Evolutionary conservation across 1,139 yeast species (phyloP).

Genomic region (Barnettozyma hawaiiensis): DNA sequence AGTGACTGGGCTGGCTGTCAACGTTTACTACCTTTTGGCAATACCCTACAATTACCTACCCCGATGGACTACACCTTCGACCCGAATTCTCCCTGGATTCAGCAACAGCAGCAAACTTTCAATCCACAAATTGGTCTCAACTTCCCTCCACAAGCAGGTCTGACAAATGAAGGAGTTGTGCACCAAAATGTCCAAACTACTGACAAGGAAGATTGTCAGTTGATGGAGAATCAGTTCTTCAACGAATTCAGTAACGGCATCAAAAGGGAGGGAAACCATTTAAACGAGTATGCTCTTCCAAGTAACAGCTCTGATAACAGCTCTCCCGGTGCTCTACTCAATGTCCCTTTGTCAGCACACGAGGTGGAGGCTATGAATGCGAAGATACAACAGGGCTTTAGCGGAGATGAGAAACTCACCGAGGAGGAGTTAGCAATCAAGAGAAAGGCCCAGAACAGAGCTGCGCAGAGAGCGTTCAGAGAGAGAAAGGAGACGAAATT

Average conservation of each 20-base stretch:
- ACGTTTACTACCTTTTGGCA: background rate
- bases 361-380: slow-evolving; percentile 8
- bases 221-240: slow-evolving; percentile 12
- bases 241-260: slow-evolving; percentile 8
- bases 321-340: slow-evolving; percentile 7
- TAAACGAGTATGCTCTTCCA: slow-evolving; percentile 1
- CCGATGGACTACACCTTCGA: slow-evolving; percentile 9
- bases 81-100: slow-evolving; percentile 8
- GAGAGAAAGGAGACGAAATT: slow-evolving; percentile 75
- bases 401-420: slow-evolving; percentile 11
- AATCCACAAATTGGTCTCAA: background rate
- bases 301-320: slow-evolving; percentile 10
- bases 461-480: slow-evolving; percentile 86
- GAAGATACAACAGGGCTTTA: background rate
- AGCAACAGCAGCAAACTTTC: slow-evolving; percentile 7
- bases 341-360: slow-evolving; percentile 3
- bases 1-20: no score
- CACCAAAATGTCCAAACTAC: background rate
- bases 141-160: background rate
- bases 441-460: slow-evolving; percentile 73
- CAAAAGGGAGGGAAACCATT: slow-evolving; percentile 7
- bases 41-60: background rate
- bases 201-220: slow-evolving; percentile 10
- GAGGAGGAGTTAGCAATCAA: slow-evolving; percentile 22
- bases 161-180: background rate